Base-by-base conservation (phyloP, 192 early-diverging fungal species). In the Mortierella hygrophila region DNA sequence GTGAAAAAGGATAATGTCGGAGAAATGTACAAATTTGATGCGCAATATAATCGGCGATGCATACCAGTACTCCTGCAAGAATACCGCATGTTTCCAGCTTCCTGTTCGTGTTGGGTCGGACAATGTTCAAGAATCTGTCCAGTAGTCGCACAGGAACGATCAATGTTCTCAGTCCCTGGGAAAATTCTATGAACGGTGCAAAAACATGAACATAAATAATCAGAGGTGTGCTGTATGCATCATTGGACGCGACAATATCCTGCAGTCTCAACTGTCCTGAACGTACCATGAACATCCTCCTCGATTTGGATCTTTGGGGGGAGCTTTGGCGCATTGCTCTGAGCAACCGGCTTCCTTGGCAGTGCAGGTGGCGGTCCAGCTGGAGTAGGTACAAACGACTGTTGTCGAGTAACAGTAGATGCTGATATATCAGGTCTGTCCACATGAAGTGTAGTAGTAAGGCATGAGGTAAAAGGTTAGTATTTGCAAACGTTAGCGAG, bases 31-130 rank as follows among this genome's bases (percentile, higher is more conserved):
- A 65, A 65, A 32, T 65, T 65, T 49, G 42, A 29, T 41, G 46
- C 40, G 40, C 41, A 68, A 41, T 65, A 35, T 74, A 63, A 23
- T 40, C 29, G 81, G 82, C 40, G 77, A 38, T 76, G 87, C 13
- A 77, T 83, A 95, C 92, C 77, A 97, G 84, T 54, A 81, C 90
- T 42, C 97, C 97, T 74, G 92, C 95, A 18, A 98, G 88, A 26
- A 98, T 94, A 6, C 95, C 97, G 86, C 97, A 97, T 2, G 97
- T 98, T 78, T 98, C 97, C 26, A 98, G 83, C 77, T 98, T 98
- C 32, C 90, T 89, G 6, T 74, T 75, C 1, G 97, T 98, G 83
- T 98, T 97, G 9, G 47, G 47, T 13, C 82, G 76, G 1, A 97
- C 96, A 73, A 97, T 92, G 68, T 89, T 87, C 44, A 96, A 79